These are phyloP conservation scores for Ogataea populi-albae DNA, from an alignment of 805 yeast species.

Conservation along the genomic window DNA sequence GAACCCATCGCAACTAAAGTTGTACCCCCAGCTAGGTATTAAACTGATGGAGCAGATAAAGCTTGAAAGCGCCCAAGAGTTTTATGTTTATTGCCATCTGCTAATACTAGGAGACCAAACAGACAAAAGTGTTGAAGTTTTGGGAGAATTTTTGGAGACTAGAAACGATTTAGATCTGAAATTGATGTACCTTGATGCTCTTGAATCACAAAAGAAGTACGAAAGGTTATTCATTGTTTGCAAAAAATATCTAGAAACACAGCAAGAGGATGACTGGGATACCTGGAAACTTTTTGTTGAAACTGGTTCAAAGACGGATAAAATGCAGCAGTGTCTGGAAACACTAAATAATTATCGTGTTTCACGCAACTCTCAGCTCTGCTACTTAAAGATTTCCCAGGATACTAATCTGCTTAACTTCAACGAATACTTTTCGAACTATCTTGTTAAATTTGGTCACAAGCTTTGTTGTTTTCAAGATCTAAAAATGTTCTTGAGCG, in stretches of 20 bases:
- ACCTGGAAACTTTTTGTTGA: slow-evolving; percentile 61
- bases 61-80: slow-evolving; percentile 64
- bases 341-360: slow-evolving; percentile 33
- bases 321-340: slow-evolving; percentile 31
- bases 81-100: slow-evolving; percentile 55
- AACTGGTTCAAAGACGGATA: slow-evolving; percentile 39
- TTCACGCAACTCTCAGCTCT: slow-evolving; percentile 58
- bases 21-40: slow-evolving; percentile 61
- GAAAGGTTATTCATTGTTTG: slow-evolving; percentile 40
- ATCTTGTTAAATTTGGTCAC: slow-evolving; percentile 44
- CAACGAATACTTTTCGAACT: slow-evolving; percentile 34
- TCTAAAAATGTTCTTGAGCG: slow-evolving; percentile 36
- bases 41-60: slow-evolving; percentile 50
- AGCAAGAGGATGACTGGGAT: slow-evolving; percentile 68
- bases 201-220: slow-evolving; percentile 44
- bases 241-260: slow-evolving; percentile 39
- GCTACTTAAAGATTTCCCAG: slow-evolving; percentile 44
- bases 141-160: slow-evolving; percentile 33
- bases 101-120: slow-evolving; percentile 37
- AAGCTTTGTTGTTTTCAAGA: slow-evolving; percentile 70
- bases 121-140: slow-evolving; percentile 33
- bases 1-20: slow-evolving; percentile 42
- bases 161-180: slow-evolving; percentile 62
- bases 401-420: slow-evolving; percentile 15
- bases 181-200: slow-evolving; percentile 47